Base-by-base conservation (phyloP, 305 asterid species). In the Fraxinus paxiana region DNA sequence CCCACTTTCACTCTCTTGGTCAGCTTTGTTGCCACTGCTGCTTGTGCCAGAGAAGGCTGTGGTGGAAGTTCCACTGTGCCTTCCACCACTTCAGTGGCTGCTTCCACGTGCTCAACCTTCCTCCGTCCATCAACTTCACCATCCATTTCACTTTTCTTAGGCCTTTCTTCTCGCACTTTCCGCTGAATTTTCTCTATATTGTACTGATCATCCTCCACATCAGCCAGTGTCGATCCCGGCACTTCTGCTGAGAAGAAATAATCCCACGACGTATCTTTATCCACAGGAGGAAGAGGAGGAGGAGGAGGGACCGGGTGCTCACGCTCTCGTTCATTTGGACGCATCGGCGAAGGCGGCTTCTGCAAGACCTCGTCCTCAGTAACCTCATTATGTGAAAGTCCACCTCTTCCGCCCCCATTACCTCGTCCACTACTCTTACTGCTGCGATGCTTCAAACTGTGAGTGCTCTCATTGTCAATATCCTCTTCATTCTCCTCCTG, bases 401-500 rank as follows among this genome's bases (percentile, higher is more conserved):
- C 93, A 54, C 88, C 87, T 43, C 90, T 85, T 20, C 91, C 88
- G 2, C 80, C 84, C 73, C 33, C 73, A 67, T 37, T 28, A 28
- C 73, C 38, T 18, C 73, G 73, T 67, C 86, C 90, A 18, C 89
- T 81, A 67, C 89, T 81, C 83, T 83, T 92, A 81, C 92, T 87
- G 78, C 85, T 87, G 69, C 98, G 92, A 69, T 89, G 93, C 84
- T 85, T 92, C 90, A 96, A 85, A 83, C 84, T 84, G 77, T 90
- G 92, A 77, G 34, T 78, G 63, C 88, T 88, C 79, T 92, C 98
- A 1, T 31, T 46, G 70, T 94, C 98, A 41, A 69, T 24, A 30
- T 93, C 97, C 54, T 90, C 96, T 72, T 96, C 98, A 33, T 87
- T 79, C 79, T 89, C 98, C 54, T 93, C 99, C 79, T 91, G 95